Conservation (phyloP, 1,139 yeast species). For the Hyphopichia pseudoburtonii region DNA sequence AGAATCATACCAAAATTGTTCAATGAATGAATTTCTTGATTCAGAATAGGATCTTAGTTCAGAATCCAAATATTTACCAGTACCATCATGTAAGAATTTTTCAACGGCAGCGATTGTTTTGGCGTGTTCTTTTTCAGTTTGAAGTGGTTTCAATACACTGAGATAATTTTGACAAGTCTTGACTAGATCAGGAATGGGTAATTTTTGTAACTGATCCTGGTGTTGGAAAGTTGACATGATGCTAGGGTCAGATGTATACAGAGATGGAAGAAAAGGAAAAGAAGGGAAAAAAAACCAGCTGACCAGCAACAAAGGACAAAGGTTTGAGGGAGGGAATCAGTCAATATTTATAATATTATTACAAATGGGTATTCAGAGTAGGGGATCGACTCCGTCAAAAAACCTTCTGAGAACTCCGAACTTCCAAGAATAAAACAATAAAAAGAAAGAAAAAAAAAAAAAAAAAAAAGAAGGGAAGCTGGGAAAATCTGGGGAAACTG, state of each 20-base stretch:
- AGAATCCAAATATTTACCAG: constrained; percentile 62
- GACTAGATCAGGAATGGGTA: constrained; percentile 76
- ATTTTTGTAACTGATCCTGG: constrained; percentile 57
- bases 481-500: constrained; percentile 1
- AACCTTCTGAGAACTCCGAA: not conserved
- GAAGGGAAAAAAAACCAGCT: not conserved
- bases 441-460: not conserved
- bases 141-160: constrained; percentile 69
- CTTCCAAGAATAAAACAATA: not conserved
- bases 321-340: too few species aligned
- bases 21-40: constrained; percentile 74
- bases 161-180: constrained; percentile 67
- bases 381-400: not conserved
- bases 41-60: constrained; percentile 64
- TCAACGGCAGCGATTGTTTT: constrained; percentile 62
- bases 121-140: constrained; percentile 67
- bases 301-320: not conserved
- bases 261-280: not conserved
- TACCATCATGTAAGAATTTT: constrained; percentile 51
- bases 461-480: too few species aligned
- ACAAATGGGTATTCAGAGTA: too few species aligned
- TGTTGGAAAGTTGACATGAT: constrained; percentile 47
- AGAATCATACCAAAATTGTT: constrained; percentile 92
- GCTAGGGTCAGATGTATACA: too few species aligned
- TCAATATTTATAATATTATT: too few species aligned